These are phyloP conservation scores for Neonothopanus nambi DNA, from an alignment of 1,284 basidiomycete genomes.

Conservation along the genomic window DNA sequence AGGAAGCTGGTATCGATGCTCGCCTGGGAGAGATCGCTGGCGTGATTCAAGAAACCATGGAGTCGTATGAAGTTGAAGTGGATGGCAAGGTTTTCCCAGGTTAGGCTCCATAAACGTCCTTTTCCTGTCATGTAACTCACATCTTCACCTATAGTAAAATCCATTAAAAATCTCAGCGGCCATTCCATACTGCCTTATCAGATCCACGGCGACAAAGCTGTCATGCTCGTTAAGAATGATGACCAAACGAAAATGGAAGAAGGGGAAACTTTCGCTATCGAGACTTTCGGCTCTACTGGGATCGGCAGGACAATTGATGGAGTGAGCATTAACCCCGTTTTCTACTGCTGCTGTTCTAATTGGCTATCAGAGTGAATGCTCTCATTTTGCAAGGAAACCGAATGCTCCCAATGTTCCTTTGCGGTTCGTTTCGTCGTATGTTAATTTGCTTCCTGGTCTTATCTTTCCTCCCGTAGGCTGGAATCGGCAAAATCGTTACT, in stretches of 20 bases:
- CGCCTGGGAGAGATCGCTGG: slow-evolving; percentile 92
- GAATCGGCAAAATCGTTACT: slow-evolving; percentile 86
- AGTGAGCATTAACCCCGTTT: slow-evolving; percentile 41
- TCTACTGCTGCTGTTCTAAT: no score
- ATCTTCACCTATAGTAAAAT: slow-evolving; percentile 65
- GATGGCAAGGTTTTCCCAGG: slow-evolving; percentile 84
- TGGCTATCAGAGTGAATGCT: slow-evolving; percentile 12
- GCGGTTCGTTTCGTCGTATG: slow-evolving; percentile 51
- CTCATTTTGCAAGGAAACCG: slow-evolving; percentile 79
- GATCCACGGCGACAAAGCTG: slow-evolving; percentile 91
- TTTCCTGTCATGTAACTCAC: no score
- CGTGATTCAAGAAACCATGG: slow-evolving; percentile 89
- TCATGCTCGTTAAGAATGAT: slow-evolving; percentile 89
- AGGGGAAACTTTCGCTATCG: slow-evolving; percentile 86
- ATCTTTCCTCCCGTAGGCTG: slow-evolving; percentile 65
- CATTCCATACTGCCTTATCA: slow-evolving; percentile 87
- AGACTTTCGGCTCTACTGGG: slow-evolving; percentile 89
- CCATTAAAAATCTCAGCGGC: slow-evolving; percentile 89
- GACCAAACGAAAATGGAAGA: slow-evolving; percentile 98
- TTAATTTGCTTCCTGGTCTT: no score
- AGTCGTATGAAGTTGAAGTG: slow-evolving; percentile 95
- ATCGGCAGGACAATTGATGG: slow-evolving; percentile 88
- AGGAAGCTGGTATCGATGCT: no score
- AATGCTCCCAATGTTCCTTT: slow-evolving; percentile 74
- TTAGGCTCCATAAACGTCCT: slow-evolving; percentile 29